Base-by-base conservation (phyloP, 495 filamentous ascomycete species). In the Astrothelium macrocarpum region DNA sequence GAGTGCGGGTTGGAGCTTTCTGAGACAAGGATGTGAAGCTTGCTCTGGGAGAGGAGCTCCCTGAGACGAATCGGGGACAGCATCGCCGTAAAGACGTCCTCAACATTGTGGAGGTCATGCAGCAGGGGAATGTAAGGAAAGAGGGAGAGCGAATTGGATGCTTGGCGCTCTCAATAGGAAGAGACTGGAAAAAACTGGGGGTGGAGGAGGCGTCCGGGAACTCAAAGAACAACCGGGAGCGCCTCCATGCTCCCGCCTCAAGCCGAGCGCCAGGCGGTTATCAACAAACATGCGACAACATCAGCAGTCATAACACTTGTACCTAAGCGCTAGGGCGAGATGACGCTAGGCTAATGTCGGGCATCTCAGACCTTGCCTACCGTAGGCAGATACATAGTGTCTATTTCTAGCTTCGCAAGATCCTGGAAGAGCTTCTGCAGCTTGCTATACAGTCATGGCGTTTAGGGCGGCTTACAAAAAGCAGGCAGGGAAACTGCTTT, bases 21-120 rank as follows among this genome's bases (percentile, higher is more conserved):
- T 63, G 53, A 42, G 69, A 43, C 46, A 73, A 45, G 62, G 63
- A 68, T 42, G 71, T 66, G 53, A 70, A 67, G 68, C 53, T 63
- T 65, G 65, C 59, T 62, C 70, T 62, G 32, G 70, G 60, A 45
- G 66, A 64, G 26, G 65, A 66, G 68, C 64, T 71, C 45, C 63
- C 64, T 62, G 36, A 28, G 65, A 69, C 71, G 65, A 72, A 73
- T 26, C 63, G 67, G 53, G 64, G 70, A 66, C 73, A 65, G 68
- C 71, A 71, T 68, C 71, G 70, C 36, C 70, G 65, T 26, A 75
- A 64, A 29, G 69, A 65, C 65, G 62, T 68, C 68, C 73, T 73
- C 69, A 76, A 70, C 74, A 76, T 76, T 49, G 46, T 74, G 60
- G 70, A 59, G 65, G 49, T 59, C 59, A 58, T 53, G 39, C 59